These are phyloP conservation scores for Trebouxiophyceae sp. DNA, from an alignment of 163 green algal genomes.

Conservation along the genomic window DNA sequence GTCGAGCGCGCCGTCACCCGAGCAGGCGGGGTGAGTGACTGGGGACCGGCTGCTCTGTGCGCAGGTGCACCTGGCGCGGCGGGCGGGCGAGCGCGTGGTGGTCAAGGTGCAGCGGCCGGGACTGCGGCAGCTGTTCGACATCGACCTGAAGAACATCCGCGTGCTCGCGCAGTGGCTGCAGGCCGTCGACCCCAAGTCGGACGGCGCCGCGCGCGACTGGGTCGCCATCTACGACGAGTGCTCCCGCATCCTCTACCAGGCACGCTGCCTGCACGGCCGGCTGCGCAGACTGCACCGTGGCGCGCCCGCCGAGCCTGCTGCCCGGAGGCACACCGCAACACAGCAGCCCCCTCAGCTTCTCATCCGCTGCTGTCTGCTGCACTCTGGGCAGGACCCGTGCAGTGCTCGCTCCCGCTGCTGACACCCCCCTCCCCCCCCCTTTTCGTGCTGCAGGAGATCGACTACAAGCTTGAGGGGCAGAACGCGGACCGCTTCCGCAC, in stretches of 20 bases:
- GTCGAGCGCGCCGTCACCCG: too few relatives aligned
- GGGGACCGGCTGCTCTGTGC: too few relatives aligned
- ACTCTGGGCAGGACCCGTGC: too few relatives aligned
- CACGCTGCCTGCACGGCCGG: too few relatives aligned
- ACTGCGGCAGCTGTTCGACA: slow-evolving; percentile 55
- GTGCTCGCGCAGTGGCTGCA: slow-evolving; percentile 83
- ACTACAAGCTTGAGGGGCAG: slow-evolving; percentile 89
- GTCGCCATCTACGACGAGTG: slow-evolving; percentile 99
- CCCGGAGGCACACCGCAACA: too few relatives aligned
- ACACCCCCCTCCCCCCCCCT: too few relatives aligned
- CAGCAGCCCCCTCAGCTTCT: too few relatives aligned
- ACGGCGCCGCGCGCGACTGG: slow-evolving; percentile 92
- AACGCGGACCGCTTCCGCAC: slow-evolving; percentile 85
- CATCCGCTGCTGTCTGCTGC: background rate
- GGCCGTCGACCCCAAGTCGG: slow-evolving; percentile 76
- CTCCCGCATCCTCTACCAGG: slow-evolving; percentile 91
- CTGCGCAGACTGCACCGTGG: too few relatives aligned
- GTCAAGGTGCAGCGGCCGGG: slow-evolving; percentile 62
- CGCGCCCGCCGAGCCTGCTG: too few relatives aligned
- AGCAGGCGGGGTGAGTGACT: too few relatives aligned
- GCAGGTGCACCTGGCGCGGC: slow-evolving; percentile 89
- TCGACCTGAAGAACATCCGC: slow-evolving; percentile 70
- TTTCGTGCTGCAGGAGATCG: slow-evolving; percentile 59
- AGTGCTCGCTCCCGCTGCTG: too few relatives aligned
- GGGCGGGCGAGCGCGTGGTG: slow-evolving; percentile 62